phyloP scores from a whole-genome alignment of 257 asterid species.

The Linaria vulgaris region DNA sequence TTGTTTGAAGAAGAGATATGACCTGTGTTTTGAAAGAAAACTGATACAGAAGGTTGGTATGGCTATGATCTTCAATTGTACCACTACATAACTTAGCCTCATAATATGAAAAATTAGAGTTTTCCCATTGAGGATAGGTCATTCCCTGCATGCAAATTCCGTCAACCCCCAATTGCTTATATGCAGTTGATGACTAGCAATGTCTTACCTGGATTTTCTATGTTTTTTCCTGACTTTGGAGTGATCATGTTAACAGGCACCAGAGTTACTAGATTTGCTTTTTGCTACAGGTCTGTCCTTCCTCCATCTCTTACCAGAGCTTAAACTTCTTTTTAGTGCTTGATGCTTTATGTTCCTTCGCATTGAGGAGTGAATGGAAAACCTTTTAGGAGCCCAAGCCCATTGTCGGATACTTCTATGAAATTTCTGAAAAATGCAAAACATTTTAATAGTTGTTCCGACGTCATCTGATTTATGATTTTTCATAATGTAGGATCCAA shows the following conservation, averaged over 20 bases:
- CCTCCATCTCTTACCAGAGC: background rate
- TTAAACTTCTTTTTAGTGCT: background rate
- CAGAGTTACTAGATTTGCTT: slow-evolving; percentile 75
- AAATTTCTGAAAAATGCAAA: background rate
- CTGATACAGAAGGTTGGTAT: background rate
- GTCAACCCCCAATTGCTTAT: slow-evolving; percentile 2
- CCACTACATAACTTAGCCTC: background rate
- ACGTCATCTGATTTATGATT: slow-evolving; percentile 1
- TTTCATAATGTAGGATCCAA: slow-evolving; percentile 59
- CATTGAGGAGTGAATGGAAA: background rate
- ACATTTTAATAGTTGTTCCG: too few species aligned
- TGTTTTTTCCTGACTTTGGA: slow-evolving; percentile 18
- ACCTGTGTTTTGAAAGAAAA: slow-evolving; percentile 3
- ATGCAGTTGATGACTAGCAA: background rate
- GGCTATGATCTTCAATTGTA: slow-evolving; percentile 2
- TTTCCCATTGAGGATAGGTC: slow-evolving; percentile 3
- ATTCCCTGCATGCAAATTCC: background rate
- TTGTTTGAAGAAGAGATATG: background rate
- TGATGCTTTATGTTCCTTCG: background rate
- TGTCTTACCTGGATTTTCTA: slow-evolving; percentile 13
- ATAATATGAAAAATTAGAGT: background rate
- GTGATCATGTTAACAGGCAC: slow-evolving; percentile 73
- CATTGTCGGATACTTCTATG: background rate
- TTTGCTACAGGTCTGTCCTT: slow-evolving; percentile 59
- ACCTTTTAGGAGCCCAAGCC: background rate